Conservation (phyloP, 192 early-diverging fungal genomes). For the Coemansia sp. region DNA sequence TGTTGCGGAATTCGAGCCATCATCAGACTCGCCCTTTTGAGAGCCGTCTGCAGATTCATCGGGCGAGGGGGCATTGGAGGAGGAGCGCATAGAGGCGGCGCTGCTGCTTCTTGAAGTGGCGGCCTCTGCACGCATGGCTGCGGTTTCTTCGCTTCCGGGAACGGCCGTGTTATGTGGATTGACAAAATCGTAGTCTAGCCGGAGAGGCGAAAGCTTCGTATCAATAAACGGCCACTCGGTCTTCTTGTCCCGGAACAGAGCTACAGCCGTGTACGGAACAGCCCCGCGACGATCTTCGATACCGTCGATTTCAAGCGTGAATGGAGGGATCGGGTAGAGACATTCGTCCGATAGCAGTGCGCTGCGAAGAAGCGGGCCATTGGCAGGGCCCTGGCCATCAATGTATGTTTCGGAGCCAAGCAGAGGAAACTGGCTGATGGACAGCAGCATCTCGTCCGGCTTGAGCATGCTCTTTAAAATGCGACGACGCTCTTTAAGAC, state of each 20-base stretch:
- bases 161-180: not conserved
- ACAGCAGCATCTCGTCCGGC: slow-evolving; percentile 75
- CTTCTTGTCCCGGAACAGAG: slow-evolving; percentile 84
- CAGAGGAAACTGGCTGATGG: slow-evolving; percentile 86
- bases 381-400: slow-evolving; percentile 62
- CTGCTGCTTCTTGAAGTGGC: slow-evolving; percentile 1
- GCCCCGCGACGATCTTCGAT: slow-evolving; percentile 86
- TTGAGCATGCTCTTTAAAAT: slow-evolving; percentile 62
- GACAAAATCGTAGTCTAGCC: slow-evolving; percentile 19
- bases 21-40: slow-evolving; percentile 21
- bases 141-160: not conserved
- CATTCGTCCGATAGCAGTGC: slow-evolving; percentile 87
- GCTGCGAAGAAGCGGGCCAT: slow-evolving; percentile 71
- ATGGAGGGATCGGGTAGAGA: slow-evolving; percentile 89
- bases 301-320: slow-evolving; percentile 85
- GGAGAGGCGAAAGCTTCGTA: slow-evolving; percentile 55
- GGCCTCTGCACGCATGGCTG: slow-evolving; percentile 2
- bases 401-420: slow-evolving; percentile 75
- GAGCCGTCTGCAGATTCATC: not conserved
- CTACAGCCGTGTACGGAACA: slow-evolving; percentile 92
- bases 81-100: not conserved
- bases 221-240: slow-evolving; percentile 87
- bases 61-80: not conserved
- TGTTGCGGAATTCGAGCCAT: slow-evolving; percentile 22
- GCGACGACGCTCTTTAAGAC: slow-evolving; percentile 58